Evolutionary conservation across 371 early-diverging fungal species (phyloP).

Genomic region (Coemansia sp.): DNA sequence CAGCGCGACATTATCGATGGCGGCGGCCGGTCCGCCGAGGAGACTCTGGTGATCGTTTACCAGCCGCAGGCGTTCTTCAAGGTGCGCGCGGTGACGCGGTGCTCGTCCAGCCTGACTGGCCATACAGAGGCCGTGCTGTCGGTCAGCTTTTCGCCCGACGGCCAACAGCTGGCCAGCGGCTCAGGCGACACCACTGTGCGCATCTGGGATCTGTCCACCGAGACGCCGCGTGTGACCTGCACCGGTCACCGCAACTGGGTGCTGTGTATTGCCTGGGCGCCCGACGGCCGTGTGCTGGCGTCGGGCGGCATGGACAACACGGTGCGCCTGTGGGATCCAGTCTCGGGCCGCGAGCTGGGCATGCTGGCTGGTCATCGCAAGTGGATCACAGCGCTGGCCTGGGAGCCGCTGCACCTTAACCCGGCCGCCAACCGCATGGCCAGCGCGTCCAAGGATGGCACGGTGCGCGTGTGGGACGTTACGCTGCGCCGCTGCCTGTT

Average conservation of each 20-base stretch:
- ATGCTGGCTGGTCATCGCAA: conserved; percentile 83
- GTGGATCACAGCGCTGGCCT: conserved; percentile 85
- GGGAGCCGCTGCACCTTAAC: conserved; percentile 93
- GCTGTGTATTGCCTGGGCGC: conserved; percentile 89
- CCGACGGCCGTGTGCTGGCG: conserved; percentile 81
- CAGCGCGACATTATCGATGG: conserved; percentile 70
- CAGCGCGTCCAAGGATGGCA: conserved; percentile 93
- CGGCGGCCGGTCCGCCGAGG: conserved; percentile 77
- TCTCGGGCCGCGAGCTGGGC: conserved; percentile 78
- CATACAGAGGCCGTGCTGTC: conserved; percentile 94
- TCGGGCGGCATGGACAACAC: conserved; percentile 96
- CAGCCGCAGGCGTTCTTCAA: conserved; percentile 94
- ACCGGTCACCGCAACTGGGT: conserved; percentile 93
- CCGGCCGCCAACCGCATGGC: conserved; percentile 80
- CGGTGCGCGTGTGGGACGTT: conserved; percentile 96
- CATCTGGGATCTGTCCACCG: conserved; percentile 96
- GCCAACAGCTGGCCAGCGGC: conserved; percentile 86
- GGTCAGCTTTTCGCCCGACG: conserved; percentile 91
- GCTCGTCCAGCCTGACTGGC: conserved; percentile 82
- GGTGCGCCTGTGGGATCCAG: conserved; percentile 84
- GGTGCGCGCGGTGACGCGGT: conserved; percentile 88
- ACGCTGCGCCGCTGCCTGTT: conserved; percentile 71
- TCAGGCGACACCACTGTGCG: conserved; percentile 96
- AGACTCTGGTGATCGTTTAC: conserved; percentile 81
- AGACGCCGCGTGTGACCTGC: conserved; percentile 68